Conservation (phyloP, 331 rosid genomes). For the Quercus lobata region DNA sequence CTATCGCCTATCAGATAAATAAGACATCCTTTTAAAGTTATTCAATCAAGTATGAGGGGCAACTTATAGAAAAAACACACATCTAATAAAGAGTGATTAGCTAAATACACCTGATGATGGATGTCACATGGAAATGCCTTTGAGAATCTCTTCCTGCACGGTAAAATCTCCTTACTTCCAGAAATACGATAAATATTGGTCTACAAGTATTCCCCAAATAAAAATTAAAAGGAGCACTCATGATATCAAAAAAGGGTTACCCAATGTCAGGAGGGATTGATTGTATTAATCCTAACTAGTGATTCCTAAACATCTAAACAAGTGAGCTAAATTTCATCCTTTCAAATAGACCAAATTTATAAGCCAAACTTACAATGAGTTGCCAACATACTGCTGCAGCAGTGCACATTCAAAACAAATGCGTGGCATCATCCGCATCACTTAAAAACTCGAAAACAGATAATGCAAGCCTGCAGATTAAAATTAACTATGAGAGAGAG, state of each 20-base stretch:
- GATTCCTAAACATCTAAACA: conserved; percentile 13
- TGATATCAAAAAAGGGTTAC: conserved; percentile 8
- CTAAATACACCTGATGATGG: neutral
- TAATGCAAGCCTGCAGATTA: conserved; percentile 74
- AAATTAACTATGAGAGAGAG: conserved; percentile 19
- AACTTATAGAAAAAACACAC: neutral
- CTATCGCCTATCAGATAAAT: neutral
- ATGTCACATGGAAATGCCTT: neutral
- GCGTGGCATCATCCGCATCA: conserved; percentile 47
- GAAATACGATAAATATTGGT: neutral
- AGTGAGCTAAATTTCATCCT: conserved; percentile 7
- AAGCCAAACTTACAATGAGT: conserved; percentile 32
- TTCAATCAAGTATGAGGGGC: neutral
- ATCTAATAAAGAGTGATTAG: neutral
- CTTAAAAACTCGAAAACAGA: conserved; percentile 56
- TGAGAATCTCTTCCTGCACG: neutral
- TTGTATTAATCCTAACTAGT: conserved; percentile 12
- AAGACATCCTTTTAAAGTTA: neutral
- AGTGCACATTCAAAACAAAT: conserved; percentile 32
- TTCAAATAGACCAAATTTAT: neutral
- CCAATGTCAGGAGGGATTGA: neutral
- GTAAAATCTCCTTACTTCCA: neutral
- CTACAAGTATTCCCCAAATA: neutral
- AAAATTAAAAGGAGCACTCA: neutral
- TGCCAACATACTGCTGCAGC: conserved; percentile 29